Conservation (phyloP, 1,284 basidiomycete genomes). For the Ganoderma boninense region DNA sequence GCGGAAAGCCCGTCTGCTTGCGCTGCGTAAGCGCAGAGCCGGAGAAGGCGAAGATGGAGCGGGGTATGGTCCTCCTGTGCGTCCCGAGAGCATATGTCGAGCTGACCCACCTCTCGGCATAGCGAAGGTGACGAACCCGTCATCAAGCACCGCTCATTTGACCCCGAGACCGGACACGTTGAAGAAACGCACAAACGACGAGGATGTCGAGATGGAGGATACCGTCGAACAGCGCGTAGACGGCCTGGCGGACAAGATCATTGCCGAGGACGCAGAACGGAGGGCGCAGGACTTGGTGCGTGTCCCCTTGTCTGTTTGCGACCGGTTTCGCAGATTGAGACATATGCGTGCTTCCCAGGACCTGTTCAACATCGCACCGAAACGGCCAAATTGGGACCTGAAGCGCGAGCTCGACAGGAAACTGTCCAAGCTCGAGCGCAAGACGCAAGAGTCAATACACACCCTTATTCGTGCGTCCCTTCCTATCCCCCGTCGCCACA, state of each 20-base stretch:
- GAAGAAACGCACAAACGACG: constrained; percentile 64
- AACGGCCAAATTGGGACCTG: constrained; percentile 96
- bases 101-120: constrained; percentile 6
- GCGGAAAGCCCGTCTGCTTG: constrained; percentile 86
- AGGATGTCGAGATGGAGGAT: constrained; percentile 72
- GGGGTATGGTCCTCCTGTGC: constrained; percentile 44
- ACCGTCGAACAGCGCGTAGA: constrained; percentile 90
- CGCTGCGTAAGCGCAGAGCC: constrained; percentile 82
- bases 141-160: constrained; percentile 85
- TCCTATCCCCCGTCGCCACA: neutral
- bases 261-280: constrained; percentile 86
- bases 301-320: constrained; percentile 23
- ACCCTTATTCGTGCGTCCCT: constrained; percentile 84
- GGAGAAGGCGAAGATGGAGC: constrained; percentile 55
- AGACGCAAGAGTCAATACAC: constrained; percentile 92
- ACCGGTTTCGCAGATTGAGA: constrained; percentile 3
- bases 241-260: constrained; percentile 86
- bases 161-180: constrained; percentile 83
- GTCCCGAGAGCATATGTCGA: neutral
- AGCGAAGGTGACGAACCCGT: constrained; percentile 54
- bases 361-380: constrained; percentile 96
- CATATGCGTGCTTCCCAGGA: constrained; percentile 61
- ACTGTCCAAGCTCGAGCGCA: constrained; percentile 86
- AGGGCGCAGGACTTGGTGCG: constrained; percentile 88
- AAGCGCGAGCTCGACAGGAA: constrained; percentile 95